These are phyloP conservation scores for Acrocalymma vagum DNA, from an alignment of 2,329 filamentous ascomycete genomes.

Conservation along the genomic window DNA sequence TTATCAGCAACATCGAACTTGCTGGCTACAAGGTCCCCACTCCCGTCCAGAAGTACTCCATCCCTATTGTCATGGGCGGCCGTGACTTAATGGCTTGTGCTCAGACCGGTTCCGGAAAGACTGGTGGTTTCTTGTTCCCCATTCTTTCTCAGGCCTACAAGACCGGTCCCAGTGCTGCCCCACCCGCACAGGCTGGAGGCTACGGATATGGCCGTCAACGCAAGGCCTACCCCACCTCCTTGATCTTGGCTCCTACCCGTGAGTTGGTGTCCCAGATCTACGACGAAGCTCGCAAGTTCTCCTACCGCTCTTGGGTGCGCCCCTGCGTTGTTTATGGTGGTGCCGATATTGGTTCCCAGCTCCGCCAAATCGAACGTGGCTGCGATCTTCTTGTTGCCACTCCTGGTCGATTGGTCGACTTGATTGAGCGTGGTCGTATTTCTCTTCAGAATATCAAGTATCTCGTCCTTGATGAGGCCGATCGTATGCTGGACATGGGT, in stretches of 20 bases:
- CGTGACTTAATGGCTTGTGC: slow-evolving; percentile 99
- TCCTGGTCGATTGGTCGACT: slow-evolving; percentile 93
- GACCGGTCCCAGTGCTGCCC: slow-evolving; percentile 79
- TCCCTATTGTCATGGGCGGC: slow-evolving; percentile 97
- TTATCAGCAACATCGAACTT: slow-evolving; percentile 91
- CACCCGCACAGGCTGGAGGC: slow-evolving; percentile 69
- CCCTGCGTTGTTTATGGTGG: slow-evolving; percentile 99
- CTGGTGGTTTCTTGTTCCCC: slow-evolving; percentile 98
- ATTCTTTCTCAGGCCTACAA: slow-evolving; percentile 98
- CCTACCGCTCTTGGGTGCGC: slow-evolving; percentile 98
- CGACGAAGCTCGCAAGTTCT: slow-evolving; percentile 96
- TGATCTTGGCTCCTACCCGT: slow-evolving; percentile 96
- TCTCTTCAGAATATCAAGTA: slow-evolving; percentile 99
- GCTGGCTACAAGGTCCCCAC: slow-evolving; percentile 96
- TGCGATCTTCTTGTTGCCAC: slow-evolving; percentile 98
- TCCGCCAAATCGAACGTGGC: slow-evolving; percentile 96
- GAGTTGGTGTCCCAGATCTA: slow-evolving; percentile 99
- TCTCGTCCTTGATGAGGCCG: slow-evolving; percentile 96
- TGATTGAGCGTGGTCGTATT: slow-evolving; percentile 98
- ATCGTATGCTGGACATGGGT: slow-evolving; percentile 99
- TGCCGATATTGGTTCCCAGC: slow-evolving; percentile 97
- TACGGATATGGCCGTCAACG: slow-evolving; percentile 85
- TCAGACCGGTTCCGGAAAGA: slow-evolving; percentile 99
- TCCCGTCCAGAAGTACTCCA: slow-evolving; percentile 98
- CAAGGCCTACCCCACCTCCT: slow-evolving; percentile 95